Percentiles rank a stretch among this genome's conserved stretches.
Evolutionary conservation across 164 flowering plant species (phyloP).

Genomic region (Platanus orientalis): DNA sequence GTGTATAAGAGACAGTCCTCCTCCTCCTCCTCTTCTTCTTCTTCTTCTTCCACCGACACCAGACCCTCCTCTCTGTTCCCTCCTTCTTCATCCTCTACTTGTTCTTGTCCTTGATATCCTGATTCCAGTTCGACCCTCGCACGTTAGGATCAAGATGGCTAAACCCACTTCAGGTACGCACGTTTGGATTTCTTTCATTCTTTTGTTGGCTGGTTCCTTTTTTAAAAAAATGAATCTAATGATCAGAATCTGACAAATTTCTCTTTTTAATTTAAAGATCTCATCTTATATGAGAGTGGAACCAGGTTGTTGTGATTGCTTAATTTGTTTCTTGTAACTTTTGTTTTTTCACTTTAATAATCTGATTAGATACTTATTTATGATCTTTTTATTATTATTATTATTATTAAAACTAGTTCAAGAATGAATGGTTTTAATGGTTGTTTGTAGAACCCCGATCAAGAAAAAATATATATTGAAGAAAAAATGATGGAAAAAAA

Average conservation of each 20-base stretch:
- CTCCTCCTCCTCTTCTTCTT: neutral
- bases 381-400: too few species aligned
- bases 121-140: neutral
- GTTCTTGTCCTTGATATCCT: neutral
- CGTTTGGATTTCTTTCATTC: neutral
- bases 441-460: too few species aligned
- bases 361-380: neutral
- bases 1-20: too few species aligned
- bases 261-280: neutral
- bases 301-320: neutral
- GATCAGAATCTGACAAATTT: too few species aligned
- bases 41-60: neutral
- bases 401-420: too few species aligned
- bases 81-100: constrained; percentile 1
- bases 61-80: neutral
- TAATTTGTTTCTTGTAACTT: neutral
- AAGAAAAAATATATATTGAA: neutral
- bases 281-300: neutral
- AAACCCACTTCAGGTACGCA: constrained; percentile 18
- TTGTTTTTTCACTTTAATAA: neutral
- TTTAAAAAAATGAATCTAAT: neutral
- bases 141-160: constrained; percentile 16
- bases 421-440: too few species aligned
- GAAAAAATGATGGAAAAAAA: neutral
- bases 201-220: neutral